Conservation (phyloP, 805 yeast species). For the Myxozyma udenii region DNA sequence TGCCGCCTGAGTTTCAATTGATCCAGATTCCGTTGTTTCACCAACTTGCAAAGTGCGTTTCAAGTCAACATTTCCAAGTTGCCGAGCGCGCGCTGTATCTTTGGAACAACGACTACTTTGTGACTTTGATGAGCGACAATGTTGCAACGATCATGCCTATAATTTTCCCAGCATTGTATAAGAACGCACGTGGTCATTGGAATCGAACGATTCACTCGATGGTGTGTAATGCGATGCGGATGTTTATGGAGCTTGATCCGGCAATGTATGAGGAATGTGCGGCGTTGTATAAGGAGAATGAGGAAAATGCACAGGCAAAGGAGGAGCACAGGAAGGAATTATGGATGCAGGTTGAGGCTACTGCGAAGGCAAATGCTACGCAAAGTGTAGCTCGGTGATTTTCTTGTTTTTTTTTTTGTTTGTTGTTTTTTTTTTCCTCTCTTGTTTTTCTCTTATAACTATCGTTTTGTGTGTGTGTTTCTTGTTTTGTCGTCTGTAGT, state of each 20-base stretch:
- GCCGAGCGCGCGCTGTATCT: slow-evolving; percentile 90
- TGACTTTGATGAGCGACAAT: slow-evolving; percentile 78
- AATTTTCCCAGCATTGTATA: slow-evolving; percentile 84
- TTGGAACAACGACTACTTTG: slow-evolving; percentile 93
- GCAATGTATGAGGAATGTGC: slow-evolving; percentile 89
- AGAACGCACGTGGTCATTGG: slow-evolving; percentile 81
- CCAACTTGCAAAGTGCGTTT: slow-evolving; percentile 88
- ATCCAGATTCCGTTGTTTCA: slow-evolving; percentile 91
- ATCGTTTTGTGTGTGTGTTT: neutral
- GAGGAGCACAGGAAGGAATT: slow-evolving; percentile 55
- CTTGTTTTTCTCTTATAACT: neutral
- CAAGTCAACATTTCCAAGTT: slow-evolving; percentile 95
- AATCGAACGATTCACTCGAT: slow-evolving; percentile 87
- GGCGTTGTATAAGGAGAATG: slow-evolving; percentile 42
- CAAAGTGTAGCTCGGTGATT: neutral
- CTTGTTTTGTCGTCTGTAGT: neutral
- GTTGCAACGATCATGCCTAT: slow-evolving; percentile 91
- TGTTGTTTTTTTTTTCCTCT: neutral
- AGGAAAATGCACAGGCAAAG: slow-evolving; percentile 33
- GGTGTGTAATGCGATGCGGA: slow-evolving; percentile 86
- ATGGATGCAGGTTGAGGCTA: slow-evolving; percentile 60
- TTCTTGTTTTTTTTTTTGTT: neutral
- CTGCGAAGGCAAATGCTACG: slow-evolving; percentile 38
- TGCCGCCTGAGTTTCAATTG: slow-evolving; percentile 85
- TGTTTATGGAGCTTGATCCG: slow-evolving; percentile 90